A percentile compares a stretch with the other conserved stretches of the same genome.
phyloP scores from a whole-genome alignment of 352 stramenopile species.

The Phytophthora sp. region DNA sequence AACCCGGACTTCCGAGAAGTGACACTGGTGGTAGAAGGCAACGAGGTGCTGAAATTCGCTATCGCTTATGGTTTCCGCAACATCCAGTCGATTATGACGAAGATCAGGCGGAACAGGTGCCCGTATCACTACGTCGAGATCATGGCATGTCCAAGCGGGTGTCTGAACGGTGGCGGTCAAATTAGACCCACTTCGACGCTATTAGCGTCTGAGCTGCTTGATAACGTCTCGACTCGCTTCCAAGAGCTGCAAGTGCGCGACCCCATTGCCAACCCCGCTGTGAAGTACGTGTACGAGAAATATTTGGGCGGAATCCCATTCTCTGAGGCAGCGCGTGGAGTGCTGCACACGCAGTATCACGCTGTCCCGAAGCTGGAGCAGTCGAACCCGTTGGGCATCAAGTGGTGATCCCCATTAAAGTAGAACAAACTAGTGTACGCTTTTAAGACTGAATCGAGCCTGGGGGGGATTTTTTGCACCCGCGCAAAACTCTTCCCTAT shows the following conservation, averaged over 20 bases:
- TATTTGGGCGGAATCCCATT: conserved; percentile 81
- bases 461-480: conserved; percentile 14
- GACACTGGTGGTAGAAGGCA: conserved; percentile 66
- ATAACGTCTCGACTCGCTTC: conserved; percentile 72
- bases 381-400: conserved; percentile 87
- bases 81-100: conserved; percentile 95
- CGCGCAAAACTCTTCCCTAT: conserved; percentile 17
- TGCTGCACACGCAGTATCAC: conserved; percentile 84
- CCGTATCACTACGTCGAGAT: conserved; percentile 98
- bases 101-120: conserved; percentile 90
- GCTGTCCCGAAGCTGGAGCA: conserved; percentile 87
- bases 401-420: conserved; percentile 62
- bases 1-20: conserved; percentile 92
- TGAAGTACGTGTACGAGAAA: conserved; percentile 83
- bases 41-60: conserved; percentile 93
- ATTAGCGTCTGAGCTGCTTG: conserved; percentile 59
- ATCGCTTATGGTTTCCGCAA: conserved; percentile 97
- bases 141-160: conserved; percentile 98
- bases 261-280: conserved; percentile 72
- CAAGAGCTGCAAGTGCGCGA: conserved; percentile 65
- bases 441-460: conserved; percentile 24
- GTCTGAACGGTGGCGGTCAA: conserved; percentile 97
- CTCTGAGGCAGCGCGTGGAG: conserved; percentile 61
- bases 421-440: conserved; percentile 19
- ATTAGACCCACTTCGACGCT: conserved; percentile 78